Evolutionary conservation across 2,329 filamentous ascomycete species (phyloP), one percentile per base, ranked within the genome.

Genomic region (Chrysoporthe austroafricana): DNA sequence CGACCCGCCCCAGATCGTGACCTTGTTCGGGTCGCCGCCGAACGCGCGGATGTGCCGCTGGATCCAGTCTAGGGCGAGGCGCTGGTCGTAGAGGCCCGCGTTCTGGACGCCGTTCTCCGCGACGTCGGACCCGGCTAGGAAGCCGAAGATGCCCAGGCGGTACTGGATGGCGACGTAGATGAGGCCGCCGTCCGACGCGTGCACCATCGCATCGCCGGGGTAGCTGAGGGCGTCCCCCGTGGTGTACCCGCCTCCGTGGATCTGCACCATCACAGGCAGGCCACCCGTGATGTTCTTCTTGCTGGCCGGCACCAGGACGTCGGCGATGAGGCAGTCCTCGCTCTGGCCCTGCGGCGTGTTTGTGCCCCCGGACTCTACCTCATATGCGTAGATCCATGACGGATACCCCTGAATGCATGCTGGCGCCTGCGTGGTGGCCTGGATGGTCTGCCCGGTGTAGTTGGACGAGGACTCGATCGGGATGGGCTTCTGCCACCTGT

Each of bases 111-210:
- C 88, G 70, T 86, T 78, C 3, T 78, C 73, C 43, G 83, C 81
- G 6, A 91, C 80, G 26, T 83, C 79, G 54, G 86, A 82, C 50
- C 87, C 83, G 0, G 86, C 84, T 0, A 91, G 80, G 71, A 91
- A 91, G 0, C 89, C 89, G 71, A 85, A 85, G 0, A 86, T 78
- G 0, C 87, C 87, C 9, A 91, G 85, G 4, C 89, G 83, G 72
- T 89, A 89, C 76, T 88, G 87, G 74, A 89, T 88, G 71, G 84
- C 84, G 54, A 89, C 86, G 64, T 86, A 81, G 16, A 89, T 77
- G 62, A 89, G 58, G 26, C 64, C 64, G 46, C 64, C 64, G 13
- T 32, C 26, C 14, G 64, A 62, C 21, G 64, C 64, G 39, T 67
- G 50, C 58, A 34, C 43, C 62, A 32, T 67, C 50, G 39, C 68